Evolutionary conservation across 345 rosid species (phyloP), one percentile per base, ranked within the genome.

Genomic region (Laguncularia racemosa): DNA sequence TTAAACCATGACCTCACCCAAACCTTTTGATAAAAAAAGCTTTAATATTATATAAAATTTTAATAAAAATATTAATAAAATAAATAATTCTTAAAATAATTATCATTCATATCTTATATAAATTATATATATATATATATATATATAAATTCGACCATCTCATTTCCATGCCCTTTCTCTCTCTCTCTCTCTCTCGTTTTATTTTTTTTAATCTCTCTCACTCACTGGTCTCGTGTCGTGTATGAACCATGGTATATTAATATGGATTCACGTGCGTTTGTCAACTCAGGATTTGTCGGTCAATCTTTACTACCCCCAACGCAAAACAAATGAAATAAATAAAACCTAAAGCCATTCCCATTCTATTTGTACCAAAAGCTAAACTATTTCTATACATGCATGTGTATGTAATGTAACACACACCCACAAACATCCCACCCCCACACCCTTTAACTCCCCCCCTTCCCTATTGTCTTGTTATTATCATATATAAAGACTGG

Each of bases 261-360:
- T 78, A 76, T 69, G 65, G 60, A 76, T 76, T 89, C 95, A 84
- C 95, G 92, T 83, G 97, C 78, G 76, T 66, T 73, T 70, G 83
- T 78, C 76, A 79, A 77, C 74, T n/a, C 71, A 56, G 55, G 71
- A 53, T 57, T 65, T 77, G 89, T 86, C 88, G 88, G 90, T 80
- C 85, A 81, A 81, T 83, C 72, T 71, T 69, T 65, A 63, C 59
- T 61, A 50, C 45, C 18, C 43, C 65, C 56, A 46, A 54, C 72
- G 18, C 59, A 44, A 52, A 38, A 47, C 56, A 55, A 63, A 61
- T 16, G 19, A 54, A 53, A 48, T 52, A 6, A 55, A 47, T 17
- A 51, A 47, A 53, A 51, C 47, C 44, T 12, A 8, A 57, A 18
- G 19, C 15, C 8, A 10, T 19, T 51, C 28, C 54, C 16, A 15